Conservation (phyloP, 306 rosid genomes). For the Geum urbanum region DNA sequence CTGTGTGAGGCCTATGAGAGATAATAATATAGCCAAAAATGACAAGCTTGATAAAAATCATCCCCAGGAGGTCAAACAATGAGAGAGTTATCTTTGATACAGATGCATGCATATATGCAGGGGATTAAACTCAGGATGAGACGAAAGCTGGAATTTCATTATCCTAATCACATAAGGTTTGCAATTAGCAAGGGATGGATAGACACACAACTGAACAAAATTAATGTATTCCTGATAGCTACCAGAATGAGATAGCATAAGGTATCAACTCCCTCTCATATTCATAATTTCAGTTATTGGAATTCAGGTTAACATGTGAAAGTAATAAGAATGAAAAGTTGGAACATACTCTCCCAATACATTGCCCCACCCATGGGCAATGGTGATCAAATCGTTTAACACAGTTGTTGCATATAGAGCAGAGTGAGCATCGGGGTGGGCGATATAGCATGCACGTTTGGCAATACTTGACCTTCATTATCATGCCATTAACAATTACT, state of each 20-base stretch:
- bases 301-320: neutral
- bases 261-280: neutral
- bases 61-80: neutral
- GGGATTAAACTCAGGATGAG: neutral
- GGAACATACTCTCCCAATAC: slow-evolving; percentile 65
- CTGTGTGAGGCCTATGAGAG: slow-evolving; percentile 17
- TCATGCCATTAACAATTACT: slow-evolving; percentile 45
- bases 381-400: slow-evolving; percentile 86
- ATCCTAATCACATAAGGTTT: neutral
- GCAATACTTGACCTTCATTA: slow-evolving; percentile 61
- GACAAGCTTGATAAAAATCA: neutral
- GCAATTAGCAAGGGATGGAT: no score
- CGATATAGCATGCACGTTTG: slow-evolving; percentile 74
- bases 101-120: neutral
- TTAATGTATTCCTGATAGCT: no score
- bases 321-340: neutral
- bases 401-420: slow-evolving; percentile 75
- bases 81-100: neutral
- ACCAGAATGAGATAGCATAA: no score
- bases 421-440: slow-evolving; percentile 75
- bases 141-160: neutral
- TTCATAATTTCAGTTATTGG: neutral
- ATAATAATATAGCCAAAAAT: neutral
- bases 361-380: slow-evolving; percentile 93
- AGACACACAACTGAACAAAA: no score